Base-by-base conservation (phyloP, 129 eudicot species). In the Helianthus tuberosus region DNA sequence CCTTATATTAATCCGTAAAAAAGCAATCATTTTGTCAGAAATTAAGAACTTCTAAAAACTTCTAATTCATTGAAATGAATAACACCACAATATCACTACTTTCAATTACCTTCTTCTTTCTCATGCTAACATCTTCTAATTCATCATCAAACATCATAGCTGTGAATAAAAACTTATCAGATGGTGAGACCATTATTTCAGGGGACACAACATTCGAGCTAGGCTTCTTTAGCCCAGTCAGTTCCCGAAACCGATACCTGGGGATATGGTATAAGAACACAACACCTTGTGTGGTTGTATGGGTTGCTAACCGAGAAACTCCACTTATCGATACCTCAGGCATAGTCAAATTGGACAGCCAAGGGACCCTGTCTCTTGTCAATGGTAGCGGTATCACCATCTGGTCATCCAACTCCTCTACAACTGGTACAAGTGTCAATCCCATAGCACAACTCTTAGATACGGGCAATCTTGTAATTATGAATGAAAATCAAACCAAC, bases 381-480 rank as follows among this genome's bases (percentile, higher is more conserved):
- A 60, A 43, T 55, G 74, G 73, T 20, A 20, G 6, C 10, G 66
- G 71, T 54, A 16, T 1, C 0, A 15, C 61, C 9, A 70, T 70
- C n/a, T 70, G 82, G 82, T 63, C 59, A 39, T 77, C 82, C 2
- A 41, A 15, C 27, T 43, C 23, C 27, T 43, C 14, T 5, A 1
- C 39, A 1, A 13, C 14, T 5, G 12, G 36, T 3, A 16, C 13
- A 8, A 39, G 1, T 15, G 0, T 20, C 17, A 47, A 36, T 64
- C 67, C 67, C 0, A 16, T 73, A 7, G 75, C 75, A 14, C 77
- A 71, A 25, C 65, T 81, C 11, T 41, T 76, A 4, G 78, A 81
- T 66, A 25, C 66, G 2, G 85, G 78, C 23, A 81, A 81, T 71
- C 51, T 81, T 5, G 70, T 71, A 6, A 46, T 81, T 10, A 49